Evolutionary conservation across 176 grass and related monocot genomes (phyloP).

Genomic region (Calamus simplicifolius): DNA sequence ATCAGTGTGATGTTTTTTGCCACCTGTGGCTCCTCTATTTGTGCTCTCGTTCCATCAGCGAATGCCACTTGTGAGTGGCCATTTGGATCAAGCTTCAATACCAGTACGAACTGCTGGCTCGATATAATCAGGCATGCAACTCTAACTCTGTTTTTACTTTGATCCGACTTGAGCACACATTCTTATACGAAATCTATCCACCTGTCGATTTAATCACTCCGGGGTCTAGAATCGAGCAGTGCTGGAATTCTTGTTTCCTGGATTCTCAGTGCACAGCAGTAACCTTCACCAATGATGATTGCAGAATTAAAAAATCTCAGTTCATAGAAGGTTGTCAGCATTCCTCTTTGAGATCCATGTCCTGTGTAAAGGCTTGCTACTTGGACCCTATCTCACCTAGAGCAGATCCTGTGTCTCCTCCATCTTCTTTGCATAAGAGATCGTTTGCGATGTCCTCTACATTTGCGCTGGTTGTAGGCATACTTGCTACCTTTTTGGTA

Average conservation of each 20-base stretch:
- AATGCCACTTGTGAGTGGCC: not conserved
- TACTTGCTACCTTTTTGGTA: not conserved
- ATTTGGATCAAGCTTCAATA: not conserved
- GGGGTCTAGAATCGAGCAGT: not conserved
- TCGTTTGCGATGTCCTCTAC: not conserved
- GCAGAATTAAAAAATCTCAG: not conserved
- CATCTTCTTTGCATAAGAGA: not conserved
- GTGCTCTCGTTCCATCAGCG: not conserved
- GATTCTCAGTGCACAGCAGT: not conserved
- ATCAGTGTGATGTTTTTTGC: slow-evolving; percentile 3
- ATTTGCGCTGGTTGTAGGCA: not conserved
- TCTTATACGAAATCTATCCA: slow-evolving; percentile 8
- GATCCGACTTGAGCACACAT: not conserved
- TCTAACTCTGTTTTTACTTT: not conserved
- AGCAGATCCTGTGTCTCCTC: not conserved
- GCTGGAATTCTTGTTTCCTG: not conserved
- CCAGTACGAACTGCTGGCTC: not conserved
- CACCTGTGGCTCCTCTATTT: slow-evolving; percentile 2
- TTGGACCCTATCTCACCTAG: not conserved
- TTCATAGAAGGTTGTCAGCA: not conserved
- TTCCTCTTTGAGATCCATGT: not conserved
- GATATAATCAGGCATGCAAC: not conserved
- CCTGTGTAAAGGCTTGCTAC: slow-evolving; percentile 1
- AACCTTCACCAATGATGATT: slow-evolving; percentile 1
- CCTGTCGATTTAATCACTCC: not conserved